These are phyloP conservation scores for Moesziomyces globuligerus DNA, from an alignment of 1,284 basidiomycete genomes.

Conservation along the genomic window DNA sequence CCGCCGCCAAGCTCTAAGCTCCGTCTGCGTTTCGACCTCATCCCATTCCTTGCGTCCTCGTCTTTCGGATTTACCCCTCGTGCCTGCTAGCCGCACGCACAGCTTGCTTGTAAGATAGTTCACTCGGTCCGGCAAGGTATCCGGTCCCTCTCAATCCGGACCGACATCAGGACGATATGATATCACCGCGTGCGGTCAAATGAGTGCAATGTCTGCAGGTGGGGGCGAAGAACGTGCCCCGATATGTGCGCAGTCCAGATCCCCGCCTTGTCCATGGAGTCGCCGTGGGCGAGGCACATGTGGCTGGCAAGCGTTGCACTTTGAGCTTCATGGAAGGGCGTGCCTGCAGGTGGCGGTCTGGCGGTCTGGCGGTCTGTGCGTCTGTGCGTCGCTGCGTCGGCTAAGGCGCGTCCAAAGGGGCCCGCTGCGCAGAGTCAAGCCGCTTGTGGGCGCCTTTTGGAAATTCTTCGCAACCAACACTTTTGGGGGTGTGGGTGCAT, in stretches of 20 bases:
- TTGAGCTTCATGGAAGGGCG: background rate
- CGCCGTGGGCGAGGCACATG: too few species aligned
- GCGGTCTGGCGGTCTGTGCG: background rate
- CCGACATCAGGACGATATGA: background rate
- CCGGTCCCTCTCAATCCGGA: background rate
- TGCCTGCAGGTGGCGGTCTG: background rate
- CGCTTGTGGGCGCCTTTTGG: background rate
- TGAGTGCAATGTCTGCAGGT: too few species aligned
- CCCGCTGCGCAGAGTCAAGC: too few species aligned
- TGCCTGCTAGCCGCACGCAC: background rate
- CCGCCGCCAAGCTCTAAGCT: slow-evolving; percentile 43
- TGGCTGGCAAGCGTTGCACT: too few species aligned
- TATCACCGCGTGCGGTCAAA: background rate
- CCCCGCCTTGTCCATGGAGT: too few species aligned
- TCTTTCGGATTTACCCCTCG: background rate
- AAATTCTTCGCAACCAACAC: slow-evolving; percentile 14
- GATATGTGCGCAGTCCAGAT: too few species aligned
- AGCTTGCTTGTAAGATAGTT: background rate
- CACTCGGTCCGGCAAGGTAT: background rate
- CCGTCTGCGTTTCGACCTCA: background rate
- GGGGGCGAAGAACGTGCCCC: too few species aligned
- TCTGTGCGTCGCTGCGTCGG: too few species aligned
- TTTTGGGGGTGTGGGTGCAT: slow-evolving; percentile 4
- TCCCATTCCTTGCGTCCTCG: background rate
- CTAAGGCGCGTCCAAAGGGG: too few species aligned